Evolutionary conservation across 2,329 filamentous ascomycete genomes (phyloP), one percentile per base, ranked within the genome.

Genomic region (Eutypa lata): DNA sequence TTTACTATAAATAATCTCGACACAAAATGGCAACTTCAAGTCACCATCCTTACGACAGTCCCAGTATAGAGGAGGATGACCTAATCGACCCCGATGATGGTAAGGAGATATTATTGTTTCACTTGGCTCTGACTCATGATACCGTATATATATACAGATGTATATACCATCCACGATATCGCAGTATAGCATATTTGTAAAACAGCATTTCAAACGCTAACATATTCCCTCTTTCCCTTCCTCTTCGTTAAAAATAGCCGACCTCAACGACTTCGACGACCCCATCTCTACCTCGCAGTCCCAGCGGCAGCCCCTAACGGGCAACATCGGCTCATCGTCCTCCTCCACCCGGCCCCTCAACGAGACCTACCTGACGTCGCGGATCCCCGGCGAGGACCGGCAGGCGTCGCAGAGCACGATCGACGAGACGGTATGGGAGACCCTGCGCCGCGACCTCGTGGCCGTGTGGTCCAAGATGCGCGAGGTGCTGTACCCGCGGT

Each of bases 391-490:
- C 61, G 93, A 97, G 72, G 94, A 99, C 76, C 89, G 94, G 51
- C 83, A 88, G 58, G 92, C 94, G 16, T 84, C 91, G 7, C 86
- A 88, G 60, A 96, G 95, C 74, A 99, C 94, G 45, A 95, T 99
- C 71, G 94, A 99, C 72, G 94, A 99, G 75, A 87, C 86, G 2
- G 94, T 99, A 40, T 99, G 94, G 94, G 90, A 93, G 43, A 99
- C 94, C n/a, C 78, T 99, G 55, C 90, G 89, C 49, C 88, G 94
- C 61, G 94, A 99, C 71, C 76, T 99, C 60, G 74, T 93, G 7
- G 94, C 91, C 24, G 91, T 97, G 35, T 97, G 94, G 93, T 89
- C 90, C 74, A 99, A 99, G 80, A 91, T 99, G 87, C 87, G 90
- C 71, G 93, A 97, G 77, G 94, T 99, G 38, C 83, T 99, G 55